phyloP scores from a whole-genome alignment of 768 basidiomycete species.

The Boletus subparvulus region DNA sequence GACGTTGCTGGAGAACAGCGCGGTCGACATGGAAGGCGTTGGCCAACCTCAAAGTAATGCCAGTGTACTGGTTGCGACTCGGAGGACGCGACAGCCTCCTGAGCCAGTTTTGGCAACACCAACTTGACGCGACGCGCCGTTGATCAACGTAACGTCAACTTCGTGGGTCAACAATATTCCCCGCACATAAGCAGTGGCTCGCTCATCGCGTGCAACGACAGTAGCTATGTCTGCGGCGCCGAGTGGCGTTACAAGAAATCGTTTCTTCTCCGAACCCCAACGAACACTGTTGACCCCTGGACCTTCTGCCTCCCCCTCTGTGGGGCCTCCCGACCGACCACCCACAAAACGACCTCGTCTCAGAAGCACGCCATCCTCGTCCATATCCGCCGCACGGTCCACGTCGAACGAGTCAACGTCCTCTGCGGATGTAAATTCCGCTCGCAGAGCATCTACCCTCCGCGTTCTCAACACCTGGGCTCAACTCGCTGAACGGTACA shows the following conservation, averaged over 20 bases:
- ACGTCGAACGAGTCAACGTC: constrained; percentile 28
- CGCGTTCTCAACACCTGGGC: constrained; percentile 66
- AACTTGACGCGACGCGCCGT: constrained; percentile 11
- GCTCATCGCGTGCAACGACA: constrained; percentile 10
- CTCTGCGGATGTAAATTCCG: constrained; percentile 47
- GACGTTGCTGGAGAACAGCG: neutral
- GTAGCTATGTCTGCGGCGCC: constrained; percentile 11
- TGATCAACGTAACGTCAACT: neutral
- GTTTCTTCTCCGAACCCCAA: constrained; percentile 11
- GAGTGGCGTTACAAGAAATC: neutral
- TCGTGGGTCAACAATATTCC: constrained; percentile 2
- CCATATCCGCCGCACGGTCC: constrained; percentile 37
- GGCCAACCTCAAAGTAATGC: no score
- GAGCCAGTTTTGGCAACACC: constrained; percentile 14
- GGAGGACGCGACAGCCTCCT: neutral
- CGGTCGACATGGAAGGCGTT: neutral
- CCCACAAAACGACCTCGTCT: constrained; percentile 52
- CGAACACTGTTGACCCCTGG: constrained; percentile 19
- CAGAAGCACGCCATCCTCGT: constrained; percentile 44
- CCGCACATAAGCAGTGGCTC: neutral
- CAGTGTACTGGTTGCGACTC: no score
- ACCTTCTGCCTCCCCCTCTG: constrained; percentile 29
- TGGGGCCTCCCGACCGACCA: constrained; percentile 36
- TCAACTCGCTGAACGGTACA: constrained; percentile 66
- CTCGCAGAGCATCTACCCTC: constrained; percentile 50